phyloP scores from a whole-genome alignment of 306 rosid genomes.

The Castanopsis chinensis region DNA sequence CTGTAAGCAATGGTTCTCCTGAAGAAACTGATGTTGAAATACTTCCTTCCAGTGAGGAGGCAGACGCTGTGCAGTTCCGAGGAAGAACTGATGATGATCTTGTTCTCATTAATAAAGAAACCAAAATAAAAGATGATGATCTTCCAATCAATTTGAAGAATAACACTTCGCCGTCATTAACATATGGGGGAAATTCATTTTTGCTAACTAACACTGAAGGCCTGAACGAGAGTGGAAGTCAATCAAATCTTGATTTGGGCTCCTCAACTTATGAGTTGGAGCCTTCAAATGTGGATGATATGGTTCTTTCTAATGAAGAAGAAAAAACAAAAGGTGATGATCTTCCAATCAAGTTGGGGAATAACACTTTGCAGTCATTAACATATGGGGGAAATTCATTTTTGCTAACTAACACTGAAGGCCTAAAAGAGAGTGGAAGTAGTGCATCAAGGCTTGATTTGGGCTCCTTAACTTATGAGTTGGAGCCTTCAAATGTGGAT shows the following conservation, averaged over 20 bases:
- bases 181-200: slow-evolving; percentile 58
- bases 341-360: slow-evolving; percentile 18
- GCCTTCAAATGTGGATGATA: slow-evolving; percentile 30
- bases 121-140: slow-evolving; percentile 22
- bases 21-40: slow-evolving; percentile 24
- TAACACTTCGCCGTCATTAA: slow-evolving; percentile 21
- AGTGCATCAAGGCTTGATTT: not conserved
- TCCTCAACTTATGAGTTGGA: slow-evolving; percentile 9
- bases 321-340: slow-evolving; percentile 21
- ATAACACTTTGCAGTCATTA: slow-evolving; percentile 20
- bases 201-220: slow-evolving; percentile 59
- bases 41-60: slow-evolving; percentile 20
- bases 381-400: slow-evolving; percentile 56
- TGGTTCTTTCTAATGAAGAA: slow-evolving; percentile 17
- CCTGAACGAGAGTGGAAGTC: slow-evolving; percentile 13
- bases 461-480: not conserved
- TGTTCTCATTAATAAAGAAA: slow-evolving; percentile 16
- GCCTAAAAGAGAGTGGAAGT: slow-evolving; percentile 18
- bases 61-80: not conserved
- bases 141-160: slow-evolving; percentile 16
- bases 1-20: slow-evolving; percentile 1
- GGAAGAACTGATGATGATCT: slow-evolving; percentile 8
- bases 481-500: slow-evolving; percentile 26
- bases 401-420: slow-evolving; percentile 60
- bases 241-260: not conserved